Evolutionary conservation across 2,329 filamentous ascomycete genomes (phyloP), one percentile per base, ranked within the genome.

Genomic region (Xylaria sp.): DNA sequence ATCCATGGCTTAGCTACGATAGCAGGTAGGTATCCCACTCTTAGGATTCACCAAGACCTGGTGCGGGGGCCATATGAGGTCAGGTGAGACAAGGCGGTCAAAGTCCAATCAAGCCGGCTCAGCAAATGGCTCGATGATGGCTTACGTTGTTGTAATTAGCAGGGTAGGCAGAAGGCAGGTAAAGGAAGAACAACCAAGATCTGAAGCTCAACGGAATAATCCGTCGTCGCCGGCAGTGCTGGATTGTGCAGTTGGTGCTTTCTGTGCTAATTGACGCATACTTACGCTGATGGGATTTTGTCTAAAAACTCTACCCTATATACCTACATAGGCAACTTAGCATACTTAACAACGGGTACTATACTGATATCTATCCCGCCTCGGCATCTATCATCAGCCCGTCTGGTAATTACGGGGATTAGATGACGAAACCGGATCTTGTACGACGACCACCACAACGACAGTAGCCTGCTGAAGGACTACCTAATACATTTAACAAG

Each of bases 21-120:
- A 37, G 35, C 29, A 32, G 29, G 32, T 35, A n/a, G n/a, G n/a
- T 32, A 69, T 27, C 50, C 66, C 66, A 69, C 66, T 66, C 42
- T 66, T 55, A 69, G 66, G 59, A 69, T 69, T 63, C 53, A 58
- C 50, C 55, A 63, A 54, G 65, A 67, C 37, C 25, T 32, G 54
- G 48, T 54, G 48, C 55, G 51, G 55, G 50, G 58, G 42, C 57
- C 21, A 54, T 51, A 59, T 48, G 29, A 50, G 59, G 47, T 63
- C 59, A 66, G 63, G 67, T 63, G 67, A 60, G 67, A 60, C 59
- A 60, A 69, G 63, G 67, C 67, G 63, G 67, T 69, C 63, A 63
- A 66, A 47, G 27, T 66, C 40, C 58, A 50, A 55, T 63, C 35
- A 59, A 60, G 63, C 51, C 66, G 21, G 50, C 55, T 37, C 55